Evolutionary conservation across 345 rosid genomes (phyloP), one percentile per base, ranked within the genome.

Genomic region (Bruguiera parviflora): DNA sequence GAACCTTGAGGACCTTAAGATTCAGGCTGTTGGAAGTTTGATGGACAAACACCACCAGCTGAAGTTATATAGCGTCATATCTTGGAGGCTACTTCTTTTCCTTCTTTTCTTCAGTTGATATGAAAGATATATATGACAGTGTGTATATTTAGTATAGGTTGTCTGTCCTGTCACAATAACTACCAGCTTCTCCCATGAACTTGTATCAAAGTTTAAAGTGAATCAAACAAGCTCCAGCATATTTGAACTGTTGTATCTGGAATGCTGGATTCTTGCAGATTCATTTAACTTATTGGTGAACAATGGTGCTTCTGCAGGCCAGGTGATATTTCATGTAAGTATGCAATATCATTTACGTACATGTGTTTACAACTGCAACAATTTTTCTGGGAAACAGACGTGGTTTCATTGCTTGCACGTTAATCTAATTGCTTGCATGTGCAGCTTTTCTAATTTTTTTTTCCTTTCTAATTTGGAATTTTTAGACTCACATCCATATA

Each of bases 221-320:
- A 22, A 55, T 55, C 58, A 21, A 33, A 20, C 31, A 53, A 33
- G 61, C 24, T 47, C 24, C 55, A 13, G 46, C 22, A 27, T 11
- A n/a, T 69, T 32, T 64, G 56, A 18, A 57, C 58, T 53, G 31
- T 39, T 27, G 3, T 22, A 33, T 39, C 24, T 51, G 21, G 24
- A 10, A 43, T 8, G 18, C 27, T 47, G 46, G 33, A 31, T 46
- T 67, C 22, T 56, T 77, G 78, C 82, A 94, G 98, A 94, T 87
- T 91, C 98, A 57, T 94, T 89, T 85, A 91, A 94, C 82, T 84
- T 94, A 74, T 76, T 94, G 80, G 95, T 94, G 76, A 94, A 94
- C 74, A 91, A 88, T 53, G 98, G 98, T 65, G 90, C 86, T 58
- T 85, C 98, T 75, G 98, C 98, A 33, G 98, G 98, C 58, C 98